Percentiles rank a stretch among this genome's conserved stretches.
Conservation (phyloP, 495 filamentous ascomycete genomes). For the Neurospora sp. region DNA sequence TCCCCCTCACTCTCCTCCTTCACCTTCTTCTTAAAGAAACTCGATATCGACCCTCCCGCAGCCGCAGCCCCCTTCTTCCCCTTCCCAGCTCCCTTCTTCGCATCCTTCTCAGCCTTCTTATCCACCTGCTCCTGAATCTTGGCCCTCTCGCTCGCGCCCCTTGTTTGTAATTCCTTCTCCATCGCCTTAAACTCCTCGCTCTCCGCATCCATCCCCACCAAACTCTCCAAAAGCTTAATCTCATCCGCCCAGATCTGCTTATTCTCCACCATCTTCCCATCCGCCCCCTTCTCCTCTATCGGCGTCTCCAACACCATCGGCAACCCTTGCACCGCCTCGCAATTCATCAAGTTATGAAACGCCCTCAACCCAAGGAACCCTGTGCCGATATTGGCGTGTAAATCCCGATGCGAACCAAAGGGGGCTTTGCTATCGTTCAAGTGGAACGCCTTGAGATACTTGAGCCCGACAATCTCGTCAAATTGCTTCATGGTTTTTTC, state of each 20-base stretch:
- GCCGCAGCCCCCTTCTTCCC: slow-evolving; percentile 3
- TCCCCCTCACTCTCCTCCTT: slow-evolving; percentile 31
- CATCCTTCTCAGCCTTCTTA: slow-evolving; percentile 38
- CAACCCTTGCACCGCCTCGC: slow-evolving; percentile 59
- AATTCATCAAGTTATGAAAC: slow-evolving; percentile 88
- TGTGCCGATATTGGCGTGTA: slow-evolving; percentile 90
- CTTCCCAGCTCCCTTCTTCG: slow-evolving; percentile 36
- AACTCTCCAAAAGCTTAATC: slow-evolving; percentile 78
- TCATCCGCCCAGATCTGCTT: slow-evolving; percentile 72
- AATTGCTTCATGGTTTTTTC: slow-evolving; percentile 61
- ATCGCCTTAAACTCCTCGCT: slow-evolving; percentile 53
- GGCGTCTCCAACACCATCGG: slow-evolving; percentile 95
- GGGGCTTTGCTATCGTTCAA: slow-evolving; percentile 92
- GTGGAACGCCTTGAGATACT: slow-evolving; percentile 78
- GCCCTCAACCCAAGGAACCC: slow-evolving; percentile 84
- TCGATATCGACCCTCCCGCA: background rate
- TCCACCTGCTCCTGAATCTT: slow-evolving; percentile 70
- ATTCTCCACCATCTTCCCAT: slow-evolving; percentile 54
- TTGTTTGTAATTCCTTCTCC: slow-evolving; percentile 48
- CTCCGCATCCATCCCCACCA: slow-evolving; percentile 74
- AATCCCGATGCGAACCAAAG: slow-evolving; percentile 61
- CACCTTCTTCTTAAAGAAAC: slow-evolving; percentile 18
- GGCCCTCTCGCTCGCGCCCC: slow-evolving; percentile 57
- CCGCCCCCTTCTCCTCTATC: slow-evolving; percentile 53
- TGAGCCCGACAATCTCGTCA: slow-evolving; percentile 64